These are phyloP conservation scores for Vigna trinervia DNA, from an alignment of 306 rosid genomes.

Conservation along the genomic window DNA sequence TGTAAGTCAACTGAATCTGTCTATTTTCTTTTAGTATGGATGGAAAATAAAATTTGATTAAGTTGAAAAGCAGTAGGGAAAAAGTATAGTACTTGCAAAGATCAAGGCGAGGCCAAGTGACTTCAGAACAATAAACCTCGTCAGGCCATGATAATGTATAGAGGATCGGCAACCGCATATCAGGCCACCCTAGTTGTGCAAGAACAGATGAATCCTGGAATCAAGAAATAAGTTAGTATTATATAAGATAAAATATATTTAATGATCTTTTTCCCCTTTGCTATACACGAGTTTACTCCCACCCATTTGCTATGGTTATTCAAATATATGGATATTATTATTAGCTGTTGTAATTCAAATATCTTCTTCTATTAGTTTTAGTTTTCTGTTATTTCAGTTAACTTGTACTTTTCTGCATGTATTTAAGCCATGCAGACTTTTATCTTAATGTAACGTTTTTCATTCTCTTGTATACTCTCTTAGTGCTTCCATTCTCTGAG, in stretches of 20 bases:
- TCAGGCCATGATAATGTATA: conserved; percentile 99
- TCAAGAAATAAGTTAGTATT: conserved; percentile 16
- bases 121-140: conserved; percentile 88
- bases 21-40: conserved; percentile 15
- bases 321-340: neutral
- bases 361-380: too few species aligned
- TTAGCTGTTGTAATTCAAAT: too few species aligned
- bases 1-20: conserved; percentile 5
- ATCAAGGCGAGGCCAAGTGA: conserved; percentile 99
- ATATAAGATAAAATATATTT: conserved; percentile 3
- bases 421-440: too few species aligned
- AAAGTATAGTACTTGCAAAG: conserved; percentile 82
- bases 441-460: too few species aligned
- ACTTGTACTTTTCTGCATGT: too few species aligned
- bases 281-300: conserved; percentile 4
- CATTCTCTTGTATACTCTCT: too few species aligned
- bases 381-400: too few species aligned
- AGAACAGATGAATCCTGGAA: conserved; percentile 93
- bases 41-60: conserved; percentile 13
- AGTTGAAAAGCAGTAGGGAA: conserved; percentile 42
- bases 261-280: conserved; percentile 16
- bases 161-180: conserved; percentile 98
- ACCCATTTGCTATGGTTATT: neutral
- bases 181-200: conserved; percentile 99
- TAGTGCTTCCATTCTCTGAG: too few species aligned